phyloP scores from a whole-genome alignment of 495 filamentous ascomycete species.

The Pseudomonodictys pantanalensis region DNA sequence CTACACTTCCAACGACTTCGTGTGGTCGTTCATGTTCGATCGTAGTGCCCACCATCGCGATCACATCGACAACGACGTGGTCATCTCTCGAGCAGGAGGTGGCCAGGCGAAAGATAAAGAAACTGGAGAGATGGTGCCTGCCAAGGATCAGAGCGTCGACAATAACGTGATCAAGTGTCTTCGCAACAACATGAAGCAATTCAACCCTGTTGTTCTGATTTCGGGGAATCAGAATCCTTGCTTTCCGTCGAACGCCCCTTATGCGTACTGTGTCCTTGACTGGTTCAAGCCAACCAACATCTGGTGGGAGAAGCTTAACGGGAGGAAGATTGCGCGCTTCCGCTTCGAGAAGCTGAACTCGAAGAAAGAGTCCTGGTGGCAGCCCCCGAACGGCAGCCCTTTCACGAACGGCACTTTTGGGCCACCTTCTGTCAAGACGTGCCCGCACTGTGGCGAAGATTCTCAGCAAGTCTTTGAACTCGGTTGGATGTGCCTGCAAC shows the following conservation, averaged over 20 bases:
- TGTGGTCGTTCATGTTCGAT: constrained; percentile 63
- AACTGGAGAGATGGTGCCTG: constrained; percentile 25
- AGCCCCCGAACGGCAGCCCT: constrained; percentile 36
- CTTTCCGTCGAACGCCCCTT: constrained; percentile 54
- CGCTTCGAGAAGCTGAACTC: constrained; percentile 71
- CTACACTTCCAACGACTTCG: constrained; percentile 49
- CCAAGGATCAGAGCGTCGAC: constrained; percentile 35
- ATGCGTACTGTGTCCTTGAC: constrained; percentile 69
- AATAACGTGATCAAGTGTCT: constrained; percentile 17
- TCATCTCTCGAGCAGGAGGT: constrained; percentile 53
- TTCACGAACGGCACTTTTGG: constrained; percentile 6
- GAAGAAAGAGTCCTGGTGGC: constrained; percentile 66
- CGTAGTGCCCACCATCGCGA: constrained; percentile 53
- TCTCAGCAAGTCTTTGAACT: constrained; percentile 50
- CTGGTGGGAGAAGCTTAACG: constrained; percentile 62
- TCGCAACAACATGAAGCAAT: constrained; percentile 35
- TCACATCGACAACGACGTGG: constrained; percentile 59
- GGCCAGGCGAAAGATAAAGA: constrained; percentile 33
- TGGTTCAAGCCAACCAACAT: constrained; percentile 69
- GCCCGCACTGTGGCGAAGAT: constrained; percentile 42
- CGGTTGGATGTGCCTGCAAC: constrained; percentile 71
- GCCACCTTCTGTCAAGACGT: constrained; percentile 29
- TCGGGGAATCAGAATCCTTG: constrained; percentile 53
- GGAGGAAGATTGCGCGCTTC: constrained; percentile 52
- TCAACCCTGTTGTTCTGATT: constrained; percentile 39